These are phyloP conservation scores for Amesomyces nigricolor DNA, from an alignment of 2,329 filamentous ascomycete species.

Conservation along the genomic window DNA sequence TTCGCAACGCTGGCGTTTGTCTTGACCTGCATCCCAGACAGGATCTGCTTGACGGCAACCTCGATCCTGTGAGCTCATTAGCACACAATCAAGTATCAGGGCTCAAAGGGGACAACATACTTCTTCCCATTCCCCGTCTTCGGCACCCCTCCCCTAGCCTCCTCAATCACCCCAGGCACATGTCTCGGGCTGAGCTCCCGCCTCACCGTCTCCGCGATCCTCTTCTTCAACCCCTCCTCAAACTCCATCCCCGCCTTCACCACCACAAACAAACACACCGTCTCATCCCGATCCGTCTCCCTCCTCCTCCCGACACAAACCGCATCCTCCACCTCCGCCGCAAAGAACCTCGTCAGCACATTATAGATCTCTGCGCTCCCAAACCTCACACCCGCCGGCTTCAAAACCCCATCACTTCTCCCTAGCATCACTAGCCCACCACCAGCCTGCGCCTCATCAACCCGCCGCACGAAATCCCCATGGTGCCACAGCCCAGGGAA, in stretches of 20 bases:
- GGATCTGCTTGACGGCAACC: slow-evolving; percentile 91
- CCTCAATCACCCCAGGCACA: slow-evolving; percentile 77
- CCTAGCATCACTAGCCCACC: slow-evolving; percentile 80
- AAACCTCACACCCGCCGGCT: slow-evolving; percentile 86
- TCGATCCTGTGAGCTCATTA: slow-evolving; percentile 63
- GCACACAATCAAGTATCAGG: neutral
- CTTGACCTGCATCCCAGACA: slow-evolving; percentile 81
- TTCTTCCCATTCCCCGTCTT: slow-evolving; percentile 96
- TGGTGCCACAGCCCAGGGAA: slow-evolving; percentile 85
- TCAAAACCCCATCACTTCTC: slow-evolving; percentile 85
- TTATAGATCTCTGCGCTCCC: slow-evolving; percentile 96
- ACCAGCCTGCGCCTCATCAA: slow-evolving; percentile 56
- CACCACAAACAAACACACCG: slow-evolving; percentile 82
- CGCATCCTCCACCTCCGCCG: slow-evolving; percentile 71
- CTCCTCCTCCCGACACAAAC: slow-evolving; percentile 78
- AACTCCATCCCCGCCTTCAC: slow-evolving; percentile 58
- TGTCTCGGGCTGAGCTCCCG: slow-evolving; percentile 81
- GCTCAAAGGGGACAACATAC: slow-evolving; percentile 38
- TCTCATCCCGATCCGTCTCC: slow-evolving; percentile 70
- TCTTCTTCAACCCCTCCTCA: slow-evolving; percentile 51
- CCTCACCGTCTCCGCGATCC: slow-evolving; percentile 64
- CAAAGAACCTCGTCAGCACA: slow-evolving; percentile 78
- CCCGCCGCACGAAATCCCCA: slow-evolving; percentile 71
- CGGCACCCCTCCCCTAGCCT: slow-evolving; percentile 65
- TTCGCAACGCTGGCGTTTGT: slow-evolving; percentile 93